A percentile compares a stretch with the other conserved stretches of the same genome.
phyloP scores from a whole-genome alignment of 495 filamentous ascomycete species.

The Lepraria neglecta region DNA sequence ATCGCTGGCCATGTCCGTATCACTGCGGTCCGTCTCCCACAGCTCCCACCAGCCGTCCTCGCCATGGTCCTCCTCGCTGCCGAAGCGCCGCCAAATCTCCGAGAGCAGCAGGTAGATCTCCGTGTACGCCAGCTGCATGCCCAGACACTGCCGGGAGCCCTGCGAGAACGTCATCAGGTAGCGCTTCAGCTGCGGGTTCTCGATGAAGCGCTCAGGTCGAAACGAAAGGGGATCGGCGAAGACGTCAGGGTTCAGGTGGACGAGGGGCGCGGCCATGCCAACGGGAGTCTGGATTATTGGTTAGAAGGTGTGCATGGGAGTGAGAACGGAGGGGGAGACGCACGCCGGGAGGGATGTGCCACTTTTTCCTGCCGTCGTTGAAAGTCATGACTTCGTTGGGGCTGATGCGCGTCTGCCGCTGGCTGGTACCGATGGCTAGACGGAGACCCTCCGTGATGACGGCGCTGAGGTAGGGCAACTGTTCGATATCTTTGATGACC shows the following conservation, averaged over 20 bases:
- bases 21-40: constrained; percentile 27
- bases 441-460: constrained; percentile 35
- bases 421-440: constrained; percentile 29
- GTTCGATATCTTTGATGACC: constrained; percentile 19
- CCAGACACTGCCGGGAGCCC: constrained; percentile 36
- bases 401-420: constrained; percentile 27
- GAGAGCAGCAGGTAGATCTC: constrained; percentile 35
- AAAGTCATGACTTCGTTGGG: constrained; percentile 34
- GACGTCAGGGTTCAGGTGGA: constrained; percentile 28
- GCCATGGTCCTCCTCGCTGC: constrained; percentile 25
- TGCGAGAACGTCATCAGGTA: constrained; percentile 37
- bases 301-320: too few relatives aligned
- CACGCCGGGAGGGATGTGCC: constrained; percentile 42
- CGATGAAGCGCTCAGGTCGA: constrained; percentile 41
- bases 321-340: background rate
- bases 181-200: constrained; percentile 25
- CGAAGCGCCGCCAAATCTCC: constrained; percentile 32
- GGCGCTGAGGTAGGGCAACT: constrained; percentile 25
- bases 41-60: constrained; percentile 19
- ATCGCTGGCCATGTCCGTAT: constrained; percentile 23
- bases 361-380: constrained; percentile 24
- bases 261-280: constrained; percentile 34
- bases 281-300: constrained; percentile 32
- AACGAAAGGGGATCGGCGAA: constrained; percentile 38
- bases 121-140: constrained; percentile 36